Conservation (phyloP, 1,284 basidiomycete species). For the Xerocomus cyaneibrunnescens region DNA sequence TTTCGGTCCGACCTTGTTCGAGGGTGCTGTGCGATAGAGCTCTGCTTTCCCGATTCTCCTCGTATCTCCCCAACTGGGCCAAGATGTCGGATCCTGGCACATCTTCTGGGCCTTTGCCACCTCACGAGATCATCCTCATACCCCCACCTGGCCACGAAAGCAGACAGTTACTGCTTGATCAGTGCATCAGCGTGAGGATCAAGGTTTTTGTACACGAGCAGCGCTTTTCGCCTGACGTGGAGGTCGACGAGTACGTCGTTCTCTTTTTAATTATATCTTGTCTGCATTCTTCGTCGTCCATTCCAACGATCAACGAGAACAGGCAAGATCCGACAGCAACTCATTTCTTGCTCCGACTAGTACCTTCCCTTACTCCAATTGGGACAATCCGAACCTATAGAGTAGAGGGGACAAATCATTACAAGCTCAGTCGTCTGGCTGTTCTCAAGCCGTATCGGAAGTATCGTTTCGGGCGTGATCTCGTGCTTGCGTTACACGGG, state of each 20-base stretch:
- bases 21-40: constrained; percentile 21
- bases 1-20: constrained; percentile 11
- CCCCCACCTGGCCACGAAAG: constrained; percentile 38
- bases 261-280: background rate
- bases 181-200: constrained; percentile 64
- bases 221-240: constrained; percentile 64
- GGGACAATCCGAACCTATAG: constrained; percentile 55
- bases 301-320: constrained; percentile 8
- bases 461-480: constrained; percentile 59
- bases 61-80: constrained; percentile 1
- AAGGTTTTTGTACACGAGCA: constrained; percentile 55
- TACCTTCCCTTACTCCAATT: constrained; percentile 56
- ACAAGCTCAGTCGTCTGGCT: constrained; percentile 70
- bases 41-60: constrained; percentile 1
- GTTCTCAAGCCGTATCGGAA: constrained; percentile 64
- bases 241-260: constrained; percentile 65
- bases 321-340: constrained; percentile 61
- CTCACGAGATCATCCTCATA: constrained; percentile 56
- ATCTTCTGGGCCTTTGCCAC: constrained; percentile 29
- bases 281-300: constrained; percentile 5
- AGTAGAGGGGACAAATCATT: constrained; percentile 39
- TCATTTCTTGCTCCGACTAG: constrained; percentile 68
- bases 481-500: constrained; percentile 59
- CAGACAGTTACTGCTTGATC: constrained; percentile 43
- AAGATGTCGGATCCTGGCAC: constrained; percentile 22